Conservation (phyloP, 257 asterid genomes). For the Osmanthus fragrans region DNA sequence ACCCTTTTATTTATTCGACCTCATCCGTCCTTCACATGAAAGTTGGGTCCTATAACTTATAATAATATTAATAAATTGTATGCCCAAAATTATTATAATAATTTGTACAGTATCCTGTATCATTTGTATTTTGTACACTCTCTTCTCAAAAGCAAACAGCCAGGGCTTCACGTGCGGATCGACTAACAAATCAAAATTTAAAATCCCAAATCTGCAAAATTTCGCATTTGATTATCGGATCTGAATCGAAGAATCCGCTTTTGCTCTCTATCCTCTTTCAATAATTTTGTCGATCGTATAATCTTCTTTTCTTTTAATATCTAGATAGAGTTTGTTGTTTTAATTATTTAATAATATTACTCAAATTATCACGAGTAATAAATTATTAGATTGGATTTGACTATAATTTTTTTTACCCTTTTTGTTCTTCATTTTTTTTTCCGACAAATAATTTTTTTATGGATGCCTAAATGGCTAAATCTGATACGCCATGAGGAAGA, state of each 20-base stretch:
- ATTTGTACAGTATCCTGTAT: no score
- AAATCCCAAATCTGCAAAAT: slow-evolving; percentile 1
- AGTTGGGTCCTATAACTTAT: no score
- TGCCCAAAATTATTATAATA: no score
- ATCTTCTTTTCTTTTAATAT: slow-evolving; percentile 2
- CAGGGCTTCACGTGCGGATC: neutral
- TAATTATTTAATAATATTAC: neutral
- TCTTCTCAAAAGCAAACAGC: neutral
- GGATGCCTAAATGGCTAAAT: slow-evolving; percentile 24
- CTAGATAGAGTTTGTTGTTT: no score
- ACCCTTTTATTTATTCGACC: no score
- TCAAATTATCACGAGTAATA: neutral
- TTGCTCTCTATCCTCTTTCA: slow-evolving; percentile 13
- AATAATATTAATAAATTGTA: no score
- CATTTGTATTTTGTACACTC: no score
- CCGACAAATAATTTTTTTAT: neutral
- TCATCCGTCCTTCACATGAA: no score
- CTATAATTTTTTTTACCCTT: neutral
- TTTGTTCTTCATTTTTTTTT: slow-evolving; percentile 5
- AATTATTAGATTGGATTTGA: slow-evolving; percentile 18
- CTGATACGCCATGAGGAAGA: slow-evolving; percentile 61
- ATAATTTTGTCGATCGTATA: slow-evolving; percentile 21
- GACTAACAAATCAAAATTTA: neutral
- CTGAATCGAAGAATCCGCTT: slow-evolving; percentile 24
- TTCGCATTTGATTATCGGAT: slow-evolving; percentile 33